Percentiles rank a stretch among this genome's conserved stretches.
These are phyloP conservation scores for Collybia mongolica DNA, from an alignment of 768 basidiomycete genomes.

Conservation along the genomic window DNA sequence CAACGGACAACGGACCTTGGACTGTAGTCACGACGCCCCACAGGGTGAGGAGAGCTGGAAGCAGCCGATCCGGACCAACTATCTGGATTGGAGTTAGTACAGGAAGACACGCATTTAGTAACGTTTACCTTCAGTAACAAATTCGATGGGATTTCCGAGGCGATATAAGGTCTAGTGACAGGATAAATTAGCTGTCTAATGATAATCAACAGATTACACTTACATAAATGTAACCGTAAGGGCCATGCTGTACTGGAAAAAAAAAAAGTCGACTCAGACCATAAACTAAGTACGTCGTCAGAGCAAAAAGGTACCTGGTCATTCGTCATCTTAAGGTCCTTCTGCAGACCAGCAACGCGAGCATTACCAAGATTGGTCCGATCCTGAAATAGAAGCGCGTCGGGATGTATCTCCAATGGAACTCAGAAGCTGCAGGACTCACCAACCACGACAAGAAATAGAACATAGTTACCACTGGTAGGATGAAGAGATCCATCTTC, in stretches of 20 bases:
- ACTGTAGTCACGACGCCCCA: conserved; percentile 45
- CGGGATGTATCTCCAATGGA: neutral
- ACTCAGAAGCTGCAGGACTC: neutral
- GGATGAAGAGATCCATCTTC: conserved; percentile 13
- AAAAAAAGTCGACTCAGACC: neutral
- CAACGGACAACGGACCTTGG: conserved; percentile 36
- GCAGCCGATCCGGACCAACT: conserved; percentile 44
- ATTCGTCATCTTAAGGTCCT: conserved; percentile 18
- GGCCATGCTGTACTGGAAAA: conserved; percentile 14
- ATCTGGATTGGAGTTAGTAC: conserved; percentile 18
- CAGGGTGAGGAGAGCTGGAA: conserved; percentile 40
- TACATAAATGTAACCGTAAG: conserved; percentile 19
- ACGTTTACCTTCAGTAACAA: conserved; percentile 30
- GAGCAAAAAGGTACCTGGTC: conserved; percentile 6
- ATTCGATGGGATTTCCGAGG: conserved; percentile 40
- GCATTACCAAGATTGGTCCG: conserved; percentile 22
- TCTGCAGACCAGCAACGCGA: conserved; percentile 17
- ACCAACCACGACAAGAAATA: conserved; percentile 14
- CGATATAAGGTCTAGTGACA: conserved; percentile 11
- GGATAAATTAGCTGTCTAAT: neutral
- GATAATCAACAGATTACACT: neutral
- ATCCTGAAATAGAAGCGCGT: conserved; percentile 1
- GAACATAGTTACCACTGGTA: conserved; percentile 13
- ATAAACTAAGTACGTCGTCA: neutral
- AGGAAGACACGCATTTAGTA: neutral